These are phyloP conservation scores for Pisolithus albus DNA, from an alignment of 768 basidiomycete species.

Conservation along the genomic window DNA sequence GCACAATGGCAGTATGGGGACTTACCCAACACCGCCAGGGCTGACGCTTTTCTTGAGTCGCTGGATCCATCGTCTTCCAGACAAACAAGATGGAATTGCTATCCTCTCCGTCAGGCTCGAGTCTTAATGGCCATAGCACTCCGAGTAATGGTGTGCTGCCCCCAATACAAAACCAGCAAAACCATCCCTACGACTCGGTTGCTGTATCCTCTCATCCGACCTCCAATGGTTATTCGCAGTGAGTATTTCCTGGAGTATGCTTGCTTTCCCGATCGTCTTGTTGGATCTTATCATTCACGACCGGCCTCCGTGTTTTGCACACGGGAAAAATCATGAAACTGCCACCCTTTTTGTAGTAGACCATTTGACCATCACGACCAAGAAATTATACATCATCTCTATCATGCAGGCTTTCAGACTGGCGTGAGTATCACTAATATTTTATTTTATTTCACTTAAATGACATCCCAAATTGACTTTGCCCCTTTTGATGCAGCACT, in stretches of 20 bases:
- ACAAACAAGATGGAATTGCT: conserved; percentile 19
- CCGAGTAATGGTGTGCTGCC: conserved; percentile 45
- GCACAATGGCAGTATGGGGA: conserved; percentile 6
- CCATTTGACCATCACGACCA: conserved; percentile 65
- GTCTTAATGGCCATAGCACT: conserved; percentile 46
- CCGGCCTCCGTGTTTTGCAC: conserved; percentile 1
- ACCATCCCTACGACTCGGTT: conserved; percentile 28
- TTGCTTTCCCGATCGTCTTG: conserved; percentile 1
- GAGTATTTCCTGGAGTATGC: conserved; percentile 27
- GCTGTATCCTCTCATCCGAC: conserved; percentile 31
- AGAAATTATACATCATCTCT: conserved; percentile 71
- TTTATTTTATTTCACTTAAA: conserved; percentile 7
- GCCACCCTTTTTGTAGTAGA: conserved; percentile 19
- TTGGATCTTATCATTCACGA: conserved; percentile 2
- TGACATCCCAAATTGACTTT: conserved; percentile 3
- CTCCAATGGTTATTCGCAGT: conserved; percentile 56
- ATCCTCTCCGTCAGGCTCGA: conserved; percentile 28
- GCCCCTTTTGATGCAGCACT: conserved; percentile 48
- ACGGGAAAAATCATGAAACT: conserved; percentile 6
- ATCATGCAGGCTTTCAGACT: conserved; percentile 73
- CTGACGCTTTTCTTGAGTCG: background rate
- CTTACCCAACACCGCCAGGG: background rate
- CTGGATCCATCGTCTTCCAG: conserved; percentile 2
- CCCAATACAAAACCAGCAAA: conserved; percentile 30
- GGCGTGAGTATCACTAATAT: conserved; percentile 49